These are phyloP conservation scores for Funneliformis caledonium DNA, from an alignment of 371 early-diverging fungal genomes.

Conservation along the genomic window DNA sequence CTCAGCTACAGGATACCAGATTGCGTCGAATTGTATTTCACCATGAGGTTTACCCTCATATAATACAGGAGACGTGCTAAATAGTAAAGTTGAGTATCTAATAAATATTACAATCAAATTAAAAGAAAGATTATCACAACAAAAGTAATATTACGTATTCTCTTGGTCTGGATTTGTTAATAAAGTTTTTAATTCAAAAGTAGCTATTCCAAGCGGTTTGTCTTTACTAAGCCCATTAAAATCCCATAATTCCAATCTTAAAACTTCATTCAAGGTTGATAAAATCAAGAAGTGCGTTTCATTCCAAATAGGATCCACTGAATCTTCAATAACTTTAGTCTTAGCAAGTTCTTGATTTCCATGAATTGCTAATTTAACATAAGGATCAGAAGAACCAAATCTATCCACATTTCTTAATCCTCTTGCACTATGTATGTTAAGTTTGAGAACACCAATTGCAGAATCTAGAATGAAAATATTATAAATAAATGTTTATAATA, in stretches of 20 bases:
- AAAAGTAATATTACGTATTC: conserved; percentile 31
- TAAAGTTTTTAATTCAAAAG: conserved; percentile 37
- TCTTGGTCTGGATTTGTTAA: conserved; percentile 46
- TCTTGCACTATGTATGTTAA: conserved; percentile 78
- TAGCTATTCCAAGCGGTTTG: conserved; percentile 67
- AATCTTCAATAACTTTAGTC: conserved; percentile 72
- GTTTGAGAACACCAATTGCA: conserved; percentile 87
- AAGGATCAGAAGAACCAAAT: conserved; percentile 85
- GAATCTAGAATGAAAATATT: conserved; percentile 53
- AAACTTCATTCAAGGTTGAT: conserved; percentile 64
- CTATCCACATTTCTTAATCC: conserved; percentile 77
- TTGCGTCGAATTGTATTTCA: conserved; percentile 24
- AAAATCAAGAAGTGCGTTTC: conserved; percentile 76
- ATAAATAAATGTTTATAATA: conserved; percentile 48
- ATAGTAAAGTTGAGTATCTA: not conserved
- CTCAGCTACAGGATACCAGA: conserved; percentile 40
- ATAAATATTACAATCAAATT: not conserved
- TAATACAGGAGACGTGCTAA: conserved; percentile 23
- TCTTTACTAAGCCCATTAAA: conserved; percentile 67
- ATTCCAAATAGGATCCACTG: conserved; percentile 87
- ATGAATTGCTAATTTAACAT: conserved; percentile 67
- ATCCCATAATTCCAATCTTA: conserved; percentile 80
- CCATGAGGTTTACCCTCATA: conserved; percentile 35
- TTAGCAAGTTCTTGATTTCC: conserved; percentile 59
- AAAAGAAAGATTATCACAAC: not conserved